Conservation (phyloP, 1,284 basidiomycete genomes). For the Neolentinus lepideus region DNA sequence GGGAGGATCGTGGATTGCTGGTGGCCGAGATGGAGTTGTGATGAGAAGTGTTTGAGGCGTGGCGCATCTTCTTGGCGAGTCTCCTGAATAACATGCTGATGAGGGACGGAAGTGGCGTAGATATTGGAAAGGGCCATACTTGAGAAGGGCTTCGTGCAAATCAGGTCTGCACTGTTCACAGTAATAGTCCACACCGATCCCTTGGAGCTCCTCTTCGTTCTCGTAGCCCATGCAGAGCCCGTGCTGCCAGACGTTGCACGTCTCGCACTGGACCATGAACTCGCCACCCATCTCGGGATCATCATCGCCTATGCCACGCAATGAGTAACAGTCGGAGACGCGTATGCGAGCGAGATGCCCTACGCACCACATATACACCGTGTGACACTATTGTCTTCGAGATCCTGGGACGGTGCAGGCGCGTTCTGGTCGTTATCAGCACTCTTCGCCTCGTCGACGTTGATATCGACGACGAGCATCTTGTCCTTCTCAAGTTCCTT, state of each 20-base stretch:
- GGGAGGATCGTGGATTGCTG: slow-evolving; percentile 47
- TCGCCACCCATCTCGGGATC: slow-evolving; percentile 77
- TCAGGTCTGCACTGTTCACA: slow-evolving; percentile 94
- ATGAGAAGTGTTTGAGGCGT: slow-evolving; percentile 51
- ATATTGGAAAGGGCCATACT: slow-evolving; percentile 36
- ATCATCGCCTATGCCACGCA: slow-evolving; percentile 40
- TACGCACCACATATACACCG: slow-evolving; percentile 81
- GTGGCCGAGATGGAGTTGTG: slow-evolving; percentile 23
- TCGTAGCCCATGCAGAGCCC: slow-evolving; percentile 94
- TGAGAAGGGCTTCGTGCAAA: slow-evolving; percentile 71
- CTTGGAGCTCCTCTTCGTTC: slow-evolving; percentile 37
- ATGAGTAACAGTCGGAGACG: not conserved
- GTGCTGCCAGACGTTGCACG: slow-evolving; percentile 97
- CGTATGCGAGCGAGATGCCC: not conserved
- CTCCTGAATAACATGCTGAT: slow-evolving; percentile 33
- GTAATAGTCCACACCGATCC: slow-evolving; percentile 76
- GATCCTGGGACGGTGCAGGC: slow-evolving; percentile 51
- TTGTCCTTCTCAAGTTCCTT: slow-evolving; percentile 31
- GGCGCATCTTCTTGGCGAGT: slow-evolving; percentile 53
- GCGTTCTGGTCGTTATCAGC: slow-evolving; percentile 30
- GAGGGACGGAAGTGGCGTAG: slow-evolving; percentile 7
- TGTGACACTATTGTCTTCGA: slow-evolving; percentile 82
- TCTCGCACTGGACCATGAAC: slow-evolving; percentile 97
- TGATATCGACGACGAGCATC: slow-evolving; percentile 24
- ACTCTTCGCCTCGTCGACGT: slow-evolving; percentile 12